A percentile compares a stretch with the other conserved stretches of the same genome.
These are phyloP conservation scores for Leishmania tropica DNA, from an alignment of 208 protist species.

Conservation along the genomic window DNA sequence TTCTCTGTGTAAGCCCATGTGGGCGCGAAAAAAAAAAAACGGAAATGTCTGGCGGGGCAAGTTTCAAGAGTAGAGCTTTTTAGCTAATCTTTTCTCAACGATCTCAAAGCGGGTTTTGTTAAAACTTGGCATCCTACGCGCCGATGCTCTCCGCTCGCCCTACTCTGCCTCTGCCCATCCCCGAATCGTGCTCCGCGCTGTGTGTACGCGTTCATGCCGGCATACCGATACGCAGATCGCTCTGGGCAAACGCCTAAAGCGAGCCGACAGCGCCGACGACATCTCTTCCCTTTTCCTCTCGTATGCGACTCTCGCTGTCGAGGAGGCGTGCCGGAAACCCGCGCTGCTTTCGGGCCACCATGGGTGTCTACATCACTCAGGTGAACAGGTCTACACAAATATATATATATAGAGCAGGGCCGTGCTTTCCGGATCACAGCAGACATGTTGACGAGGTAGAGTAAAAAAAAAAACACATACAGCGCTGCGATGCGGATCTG, in stretches of 20 bases:
- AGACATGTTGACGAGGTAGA: not conserved
- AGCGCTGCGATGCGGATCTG: not conserved
- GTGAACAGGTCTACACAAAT: not conserved
- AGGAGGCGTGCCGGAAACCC: not conserved
- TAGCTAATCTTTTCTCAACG: not conserved
- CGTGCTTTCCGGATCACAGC: not conserved
- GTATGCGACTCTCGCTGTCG: not conserved
- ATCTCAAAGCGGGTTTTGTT: not conserved
- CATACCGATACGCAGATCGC: not conserved
- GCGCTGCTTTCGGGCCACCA: not conserved
- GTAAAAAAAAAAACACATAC: not conserved
- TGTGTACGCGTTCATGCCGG: not conserved
- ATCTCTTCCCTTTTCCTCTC: not conserved
- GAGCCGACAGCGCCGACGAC: not conserved
- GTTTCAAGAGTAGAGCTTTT: not conserved
- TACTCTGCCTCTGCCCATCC: not conserved
- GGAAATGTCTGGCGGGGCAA: not conserved
- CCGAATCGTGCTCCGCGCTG: not conserved
- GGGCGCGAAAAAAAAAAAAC: not conserved
- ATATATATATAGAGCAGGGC: too few relatives aligned
- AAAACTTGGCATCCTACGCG: too few relatives aligned
- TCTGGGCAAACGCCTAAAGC: not conserved
- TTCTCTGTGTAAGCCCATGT: not conserved
- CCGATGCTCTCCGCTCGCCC: too few relatives aligned
- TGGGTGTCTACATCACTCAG: not conserved